phyloP scores from a whole-genome alignment of 306 rosid species.

The Pyrus pyrifolia region DNA sequence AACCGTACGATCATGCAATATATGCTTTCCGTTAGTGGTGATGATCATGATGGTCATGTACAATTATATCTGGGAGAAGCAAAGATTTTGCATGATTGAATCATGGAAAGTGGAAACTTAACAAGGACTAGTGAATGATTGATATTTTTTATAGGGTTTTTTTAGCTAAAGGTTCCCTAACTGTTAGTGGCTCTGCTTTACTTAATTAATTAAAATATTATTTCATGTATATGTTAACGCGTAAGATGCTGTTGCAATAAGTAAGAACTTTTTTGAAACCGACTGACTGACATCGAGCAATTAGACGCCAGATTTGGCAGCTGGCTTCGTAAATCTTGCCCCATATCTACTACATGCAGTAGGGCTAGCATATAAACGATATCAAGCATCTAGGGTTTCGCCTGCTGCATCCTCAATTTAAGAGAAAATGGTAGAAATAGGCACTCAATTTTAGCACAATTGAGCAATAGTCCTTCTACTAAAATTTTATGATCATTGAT shows the following conservation, averaged over 20 bases:
- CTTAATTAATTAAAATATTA: too few species aligned
- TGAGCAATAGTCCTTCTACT: too few species aligned
- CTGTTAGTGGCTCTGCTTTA: background rate
- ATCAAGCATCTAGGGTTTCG: too few species aligned
- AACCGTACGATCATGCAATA: constrained; percentile 6
- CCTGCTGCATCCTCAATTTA: too few species aligned
- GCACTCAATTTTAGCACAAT: too few species aligned
- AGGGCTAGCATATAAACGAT: too few species aligned
- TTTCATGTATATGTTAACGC: background rate
- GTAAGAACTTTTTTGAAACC: background rate
- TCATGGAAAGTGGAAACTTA: background rate
- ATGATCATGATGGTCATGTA: background rate
- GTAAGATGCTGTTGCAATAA: constrained; percentile 26
- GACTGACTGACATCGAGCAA: background rate
- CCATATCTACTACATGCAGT: too few species aligned
- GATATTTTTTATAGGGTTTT: constrained; percentile 14
- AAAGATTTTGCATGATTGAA: constrained; percentile 5
- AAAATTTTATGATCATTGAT: too few species aligned
- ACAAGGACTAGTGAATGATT: constrained; percentile 16
- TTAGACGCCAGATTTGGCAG: constrained; percentile 6
- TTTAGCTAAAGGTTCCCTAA: background rate
- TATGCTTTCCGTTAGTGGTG: constrained; percentile 20
- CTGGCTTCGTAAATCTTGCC: background rate
- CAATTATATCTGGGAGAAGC: background rate
- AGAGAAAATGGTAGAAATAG: too few species aligned